These are phyloP conservation scores for Vaccinium vitisidaea DNA, from an alignment of 148 eudicot genomes.

Conservation along the genomic window DNA sequence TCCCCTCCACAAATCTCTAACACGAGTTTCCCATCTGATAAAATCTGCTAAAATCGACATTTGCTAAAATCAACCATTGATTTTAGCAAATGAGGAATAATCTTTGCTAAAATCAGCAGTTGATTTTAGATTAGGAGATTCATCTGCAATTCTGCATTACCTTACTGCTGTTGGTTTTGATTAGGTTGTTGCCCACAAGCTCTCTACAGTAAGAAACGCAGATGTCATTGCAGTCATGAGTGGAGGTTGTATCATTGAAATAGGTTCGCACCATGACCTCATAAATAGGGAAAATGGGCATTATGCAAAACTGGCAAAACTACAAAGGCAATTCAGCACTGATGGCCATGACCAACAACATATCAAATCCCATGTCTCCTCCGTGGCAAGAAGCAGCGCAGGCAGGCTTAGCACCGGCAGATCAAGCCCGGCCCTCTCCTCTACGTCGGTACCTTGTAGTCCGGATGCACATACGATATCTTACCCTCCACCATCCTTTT, in stretches of 20 bases:
- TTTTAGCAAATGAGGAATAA: too few relatives aligned
- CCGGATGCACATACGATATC: constrained; percentile 18
- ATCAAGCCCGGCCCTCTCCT: constrained; percentile 53
- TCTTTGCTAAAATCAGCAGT: too few relatives aligned
- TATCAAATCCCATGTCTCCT: constrained; percentile 26
- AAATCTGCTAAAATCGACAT: too few relatives aligned
- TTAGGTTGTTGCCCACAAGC: constrained; percentile 95
- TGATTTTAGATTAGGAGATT: not conserved
- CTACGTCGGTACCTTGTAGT: constrained; percentile 32
- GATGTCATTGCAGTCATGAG: constrained; percentile 74
- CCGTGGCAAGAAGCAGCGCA: constrained; percentile 49
- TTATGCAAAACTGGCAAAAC: constrained; percentile 64
- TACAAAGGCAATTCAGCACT: constrained; percentile 66
- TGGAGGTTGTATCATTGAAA: constrained; percentile 55
- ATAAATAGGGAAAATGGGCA: constrained; percentile 53
- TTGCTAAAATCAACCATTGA: too few relatives aligned
- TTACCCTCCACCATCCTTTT: constrained; percentile 41
- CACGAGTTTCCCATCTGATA: not conserved
- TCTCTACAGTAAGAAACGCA: constrained; percentile 78
- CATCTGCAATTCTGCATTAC: not conserved
- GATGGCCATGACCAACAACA: constrained; percentile 39
- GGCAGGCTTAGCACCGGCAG: constrained; percentile 51
- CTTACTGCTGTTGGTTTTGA: not conserved
- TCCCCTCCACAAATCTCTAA: not conserved
- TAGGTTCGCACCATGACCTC: constrained; percentile 68